Evolutionary conservation across 2,329 filamentous ascomycete species (phyloP).

Genomic region (Fusarium sp.): DNA sequence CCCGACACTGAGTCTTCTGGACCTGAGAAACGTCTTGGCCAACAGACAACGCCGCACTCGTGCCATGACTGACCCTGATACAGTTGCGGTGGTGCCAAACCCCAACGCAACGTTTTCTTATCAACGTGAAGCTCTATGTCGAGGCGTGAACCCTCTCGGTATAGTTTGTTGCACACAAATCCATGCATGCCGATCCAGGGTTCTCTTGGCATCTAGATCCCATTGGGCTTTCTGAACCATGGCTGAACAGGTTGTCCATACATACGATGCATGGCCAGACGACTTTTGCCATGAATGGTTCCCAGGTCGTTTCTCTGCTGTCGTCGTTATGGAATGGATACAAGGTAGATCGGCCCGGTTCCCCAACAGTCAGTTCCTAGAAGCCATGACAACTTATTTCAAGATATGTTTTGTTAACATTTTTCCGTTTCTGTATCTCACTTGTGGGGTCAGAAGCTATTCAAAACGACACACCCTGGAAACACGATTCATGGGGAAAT

Average conservation of each 20-base stretch:
- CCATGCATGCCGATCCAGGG: background rate
- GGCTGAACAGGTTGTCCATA: background rate
- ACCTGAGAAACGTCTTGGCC: background rate
- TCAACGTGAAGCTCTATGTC: background rate
- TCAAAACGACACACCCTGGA: background rate
- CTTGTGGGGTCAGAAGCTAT: background rate
- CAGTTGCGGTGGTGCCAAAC: background rate
- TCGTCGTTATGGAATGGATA: background rate
- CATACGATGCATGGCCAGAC: background rate
- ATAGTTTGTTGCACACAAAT: background rate
- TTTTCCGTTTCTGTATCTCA: conserved; percentile 20
- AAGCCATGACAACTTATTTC: background rate
- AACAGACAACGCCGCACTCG: background rate
- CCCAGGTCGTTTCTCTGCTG: background rate
- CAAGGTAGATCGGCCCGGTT: background rate
- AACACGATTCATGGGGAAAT: conserved; percentile 16
- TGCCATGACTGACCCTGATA: background rate
- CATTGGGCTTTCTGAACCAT: background rate
- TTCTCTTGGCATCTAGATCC: conserved; percentile 6
- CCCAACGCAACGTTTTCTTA: background rate
- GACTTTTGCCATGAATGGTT: background rate
- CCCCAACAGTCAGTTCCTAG: background rate
- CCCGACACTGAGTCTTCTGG: background rate
- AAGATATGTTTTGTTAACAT: conserved; percentile 6
- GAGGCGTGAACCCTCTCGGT: background rate